Conservation (phyloP, 768 basidiomycete genomes). For the Zangia roseola region DNA sequence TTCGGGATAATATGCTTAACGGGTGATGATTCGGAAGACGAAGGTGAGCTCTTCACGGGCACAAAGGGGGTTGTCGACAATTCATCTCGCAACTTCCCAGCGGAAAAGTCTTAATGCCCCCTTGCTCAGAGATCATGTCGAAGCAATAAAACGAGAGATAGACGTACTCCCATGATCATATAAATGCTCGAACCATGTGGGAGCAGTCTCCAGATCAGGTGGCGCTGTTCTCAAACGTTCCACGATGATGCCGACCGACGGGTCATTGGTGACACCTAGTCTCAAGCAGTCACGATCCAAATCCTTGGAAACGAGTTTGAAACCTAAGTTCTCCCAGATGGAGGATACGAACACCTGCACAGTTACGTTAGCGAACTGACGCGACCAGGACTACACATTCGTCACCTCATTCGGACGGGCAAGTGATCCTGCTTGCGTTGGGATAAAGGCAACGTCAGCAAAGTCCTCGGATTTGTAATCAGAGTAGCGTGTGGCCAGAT, state of each 20-base stretch:
- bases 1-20: constrained; percentile 6
- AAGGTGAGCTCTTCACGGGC: background rate
- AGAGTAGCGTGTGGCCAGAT: constrained; percentile 9
- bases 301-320: constrained; percentile 1
- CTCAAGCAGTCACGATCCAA: constrained; percentile 7
- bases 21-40: background rate
- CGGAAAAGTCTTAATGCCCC: constrained; percentile 3
- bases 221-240: background rate
- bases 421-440: constrained; percentile 5
- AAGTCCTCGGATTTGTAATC: constrained; percentile 14
- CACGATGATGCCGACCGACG: constrained; percentile 2
- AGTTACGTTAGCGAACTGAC: background rate
- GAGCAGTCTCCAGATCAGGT: background rate
- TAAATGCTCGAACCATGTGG: constrained; percentile 9
- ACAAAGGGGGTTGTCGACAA: constrained; percentile 12
- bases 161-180: constrained; percentile 7
- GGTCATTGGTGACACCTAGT: constrained; percentile 11
- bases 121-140: background rate
- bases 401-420: constrained; percentile 10
- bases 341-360: constrained; percentile 8
- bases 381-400: background rate
- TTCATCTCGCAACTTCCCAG: constrained; percentile 3
- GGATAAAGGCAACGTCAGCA: constrained; percentile 9
- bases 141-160: background rate
- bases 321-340: constrained; percentile 9